Evolutionary conservation across 768 basidiomycete species (phyloP).

Genomic region (Mycena latifolia): DNA sequence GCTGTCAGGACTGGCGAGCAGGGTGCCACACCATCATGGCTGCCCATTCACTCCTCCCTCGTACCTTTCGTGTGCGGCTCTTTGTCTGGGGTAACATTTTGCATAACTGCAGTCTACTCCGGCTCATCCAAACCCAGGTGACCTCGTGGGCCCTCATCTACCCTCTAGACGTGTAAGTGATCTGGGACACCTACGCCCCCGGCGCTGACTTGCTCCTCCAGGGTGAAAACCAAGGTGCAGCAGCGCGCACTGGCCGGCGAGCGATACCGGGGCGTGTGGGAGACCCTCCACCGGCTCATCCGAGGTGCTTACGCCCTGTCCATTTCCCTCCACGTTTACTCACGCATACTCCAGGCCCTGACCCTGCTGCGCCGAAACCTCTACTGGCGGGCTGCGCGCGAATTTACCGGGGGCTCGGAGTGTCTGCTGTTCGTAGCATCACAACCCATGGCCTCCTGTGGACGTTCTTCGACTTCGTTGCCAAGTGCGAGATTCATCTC

Average conservation of each 20-base stretch:
- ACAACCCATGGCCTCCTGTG: conserved; percentile 94
- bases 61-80: conserved; percentile 95
- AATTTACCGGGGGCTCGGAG: conserved; percentile 94
- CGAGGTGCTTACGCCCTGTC: conserved; percentile 65
- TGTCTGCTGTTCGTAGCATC: conserved; percentile 92
- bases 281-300: conserved; percentile 83
- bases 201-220: conserved; percentile 43
- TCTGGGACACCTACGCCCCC: no score
- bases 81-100: conserved; percentile 77
- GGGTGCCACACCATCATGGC: conserved; percentile 85
- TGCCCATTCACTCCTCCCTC: conserved; percentile 82
- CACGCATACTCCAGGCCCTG: conserved; percentile 66
- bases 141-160: conserved; percentile 93
- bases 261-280: conserved; percentile 74
- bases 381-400: conserved; percentile 82
- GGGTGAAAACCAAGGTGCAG: conserved; percentile 96
- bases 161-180: conserved; percentile 89
- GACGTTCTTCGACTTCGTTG: conserved; percentile 91
- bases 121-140: conserved; percentile 54
- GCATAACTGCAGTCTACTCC: conserved; percentile 46
- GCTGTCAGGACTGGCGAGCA: conserved; percentile 69
- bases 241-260: conserved; percentile 90
- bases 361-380: conserved; percentile 82
- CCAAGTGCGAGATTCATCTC: conserved; percentile 50
- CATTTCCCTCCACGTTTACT: not conserved